Evolutionary conservation across 805 yeast species (phyloP).

Genomic region (Wickerhamiella allomyrinae): DNA sequence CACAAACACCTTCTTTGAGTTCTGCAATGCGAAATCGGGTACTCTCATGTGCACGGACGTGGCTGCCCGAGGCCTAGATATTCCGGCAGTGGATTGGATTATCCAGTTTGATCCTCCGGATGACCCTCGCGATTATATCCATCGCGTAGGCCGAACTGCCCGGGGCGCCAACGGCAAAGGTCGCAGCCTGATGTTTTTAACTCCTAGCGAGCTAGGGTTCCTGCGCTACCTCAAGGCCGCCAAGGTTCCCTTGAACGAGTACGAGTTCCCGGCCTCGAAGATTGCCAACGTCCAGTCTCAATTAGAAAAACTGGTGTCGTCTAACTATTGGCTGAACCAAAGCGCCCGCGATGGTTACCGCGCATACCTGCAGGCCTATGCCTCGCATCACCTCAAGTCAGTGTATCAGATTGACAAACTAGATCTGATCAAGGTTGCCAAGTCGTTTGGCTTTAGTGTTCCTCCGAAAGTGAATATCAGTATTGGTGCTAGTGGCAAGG

Average conservation of each 20-base stretch:
- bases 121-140: slow-evolving; percentile 98
- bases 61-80: slow-evolving; percentile 98
- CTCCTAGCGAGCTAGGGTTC: slow-evolving; percentile 90
- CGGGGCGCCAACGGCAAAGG: slow-evolving; percentile 79
- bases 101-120: slow-evolving; percentile 99
- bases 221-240: slow-evolving; percentile 89
- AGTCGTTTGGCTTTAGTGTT: slow-evolving; percentile 76
- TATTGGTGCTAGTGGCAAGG: slow-evolving; percentile 81
- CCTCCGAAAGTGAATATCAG: slow-evolving; percentile 97
- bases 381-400: slow-evolving; percentile 89
- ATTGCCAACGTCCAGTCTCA: slow-evolving; percentile 95
- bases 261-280: slow-evolving; percentile 86
- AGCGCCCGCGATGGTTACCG: slow-evolving; percentile 95
- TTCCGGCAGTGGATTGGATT: slow-evolving; percentile 98
- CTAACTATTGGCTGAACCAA: slow-evolving; percentile 87
- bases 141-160: slow-evolving; percentile 98
- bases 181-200: slow-evolving; percentile 84
- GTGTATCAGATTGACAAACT: slow-evolving; percentile 93
- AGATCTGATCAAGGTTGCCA: slow-evolving; percentile 88
- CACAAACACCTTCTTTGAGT: slow-evolving; percentile 95
- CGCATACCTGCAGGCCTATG: slow-evolving; percentile 91
- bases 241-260: slow-evolving; percentile 93
- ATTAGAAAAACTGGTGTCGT: slow-evolving; percentile 75
- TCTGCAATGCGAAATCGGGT: slow-evolving; percentile 93
- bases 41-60: slow-evolving; percentile 92